Base-by-base conservation (phyloP, 257 asterid species). In the Solanum medicagineum region DNA sequence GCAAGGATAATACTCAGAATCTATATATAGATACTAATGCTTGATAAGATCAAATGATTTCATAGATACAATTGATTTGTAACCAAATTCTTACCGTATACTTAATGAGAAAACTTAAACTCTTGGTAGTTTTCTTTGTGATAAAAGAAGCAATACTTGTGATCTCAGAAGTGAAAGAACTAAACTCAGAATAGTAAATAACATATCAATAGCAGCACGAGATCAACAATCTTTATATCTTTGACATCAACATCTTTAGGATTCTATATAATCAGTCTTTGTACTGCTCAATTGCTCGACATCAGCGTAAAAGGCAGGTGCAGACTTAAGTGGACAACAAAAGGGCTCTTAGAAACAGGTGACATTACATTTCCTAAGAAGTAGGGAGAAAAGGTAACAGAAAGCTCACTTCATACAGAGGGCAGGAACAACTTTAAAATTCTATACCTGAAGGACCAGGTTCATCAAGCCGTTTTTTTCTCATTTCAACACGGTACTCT, bases 371-470 rank as follows among this genome's bases (percentile, higher is more conserved):
- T 74, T 47, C 81, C 49, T 13, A 47, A 24, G 81, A 47, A 53
- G 19, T 74, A 47, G 40, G 4, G 42, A 22, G 45, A 75, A 75
- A 69, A 14, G 82, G 82, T 47, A 75, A 75, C 59, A 75, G 24
- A 75, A 75, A 24, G 22, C 44, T 75, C 45, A 49, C 62, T 75
- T 75, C 62, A 75, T 74, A 22, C 4, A 5, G 45, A 77, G 40
- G 63, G 51, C 45, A 24, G 63, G 63, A 51, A 77, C 47, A 77
- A 77, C 47, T 26, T 26, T 24, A 1, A 77, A 49, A 71, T 83
- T 51, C 9, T 7, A 45, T 94, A 94, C 98, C 98, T 88, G 98
- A 97, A 85, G 98, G 92, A 86, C 98, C 95, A 82, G 97, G 98
- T 62, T 91, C 89, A 45, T 86, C 88, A 86, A 86, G 86, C 40